A percentile compares a stretch with the other conserved stretches of the same genome.
Conservation (phyloP, 371 early-diverging fungal species). For the Apophysomyces trapeziformis region DNA sequence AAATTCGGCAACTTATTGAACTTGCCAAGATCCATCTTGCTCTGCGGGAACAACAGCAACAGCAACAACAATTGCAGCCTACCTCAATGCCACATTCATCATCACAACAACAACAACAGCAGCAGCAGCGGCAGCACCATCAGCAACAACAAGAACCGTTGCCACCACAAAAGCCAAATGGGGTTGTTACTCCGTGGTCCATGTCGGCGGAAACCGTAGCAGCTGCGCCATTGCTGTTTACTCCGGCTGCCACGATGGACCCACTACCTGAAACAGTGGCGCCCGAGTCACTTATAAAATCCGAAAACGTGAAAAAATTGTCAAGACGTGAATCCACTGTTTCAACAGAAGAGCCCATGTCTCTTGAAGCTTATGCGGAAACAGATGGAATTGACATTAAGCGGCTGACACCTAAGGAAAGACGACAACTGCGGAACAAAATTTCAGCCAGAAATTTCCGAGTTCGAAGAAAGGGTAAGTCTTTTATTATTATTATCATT, state of each 20-base stretch:
- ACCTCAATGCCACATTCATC: no score
- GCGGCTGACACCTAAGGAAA: constrained; percentile 75
- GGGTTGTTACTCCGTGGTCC: no score
- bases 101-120: constrained; percentile 17
- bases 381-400: constrained; percentile 44
- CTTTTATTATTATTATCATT: no score
- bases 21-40: constrained; percentile 46
- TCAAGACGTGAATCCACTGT: constrained; percentile 23
- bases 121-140: constrained; percentile 12
- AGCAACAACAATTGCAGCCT: no score
- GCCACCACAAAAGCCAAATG: no score
- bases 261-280: constrained; percentile 27
- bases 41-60: constrained; percentile 12
- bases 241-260: background rate
- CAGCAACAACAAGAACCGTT: constrained; percentile 12
- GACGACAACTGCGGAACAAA: constrained; percentile 86
- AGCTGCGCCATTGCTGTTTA: background rate
- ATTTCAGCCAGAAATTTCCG: constrained; percentile 89
- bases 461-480: constrained; percentile 79
- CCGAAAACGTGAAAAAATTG: constrained; percentile 1
- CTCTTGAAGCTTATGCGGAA: constrained; percentile 31
- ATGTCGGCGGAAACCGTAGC: background rate
- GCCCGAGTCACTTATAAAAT: constrained; percentile 28
- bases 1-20: constrained; percentile 51
- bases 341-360: constrained; percentile 23